These are phyloP conservation scores for Ceratobasidium sp. DNA, from an alignment of 1,284 basidiomycete species.

Conservation along the genomic window DNA sequence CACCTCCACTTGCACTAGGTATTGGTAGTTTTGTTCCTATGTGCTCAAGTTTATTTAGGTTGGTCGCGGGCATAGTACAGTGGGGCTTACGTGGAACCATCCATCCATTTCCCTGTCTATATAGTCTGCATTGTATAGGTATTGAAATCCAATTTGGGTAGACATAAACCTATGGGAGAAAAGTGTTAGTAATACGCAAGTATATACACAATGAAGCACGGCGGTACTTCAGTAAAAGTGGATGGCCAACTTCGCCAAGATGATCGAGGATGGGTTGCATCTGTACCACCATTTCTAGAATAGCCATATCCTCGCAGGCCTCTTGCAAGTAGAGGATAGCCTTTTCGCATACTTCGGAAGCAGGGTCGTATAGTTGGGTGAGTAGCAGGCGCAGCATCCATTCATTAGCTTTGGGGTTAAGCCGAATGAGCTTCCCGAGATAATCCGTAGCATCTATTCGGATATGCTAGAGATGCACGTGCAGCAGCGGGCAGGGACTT, in stretches of 20 bases:
- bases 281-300: constrained; percentile 88
- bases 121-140: constrained; percentile 88
- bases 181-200: background rate
- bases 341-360: constrained; percentile 84
- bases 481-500: constrained; percentile 3
- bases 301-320: constrained; percentile 81
- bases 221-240: constrained; percentile 77
- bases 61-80: background rate
- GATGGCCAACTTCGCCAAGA: constrained; percentile 89
- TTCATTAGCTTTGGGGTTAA: constrained; percentile 65
- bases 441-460: constrained; percentile 88
- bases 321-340: constrained; percentile 89
- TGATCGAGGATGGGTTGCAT: constrained; percentile 95
- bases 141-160: constrained; percentile 88
- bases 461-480: constrained; percentile 64
- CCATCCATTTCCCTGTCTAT: constrained; percentile 93
- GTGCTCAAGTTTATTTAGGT: too few relatives aligned
- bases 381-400: constrained; percentile 90
- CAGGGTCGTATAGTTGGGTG: constrained; percentile 94
- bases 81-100: constrained; percentile 82
- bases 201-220: background rate
- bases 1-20: constrained; percentile 86
- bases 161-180: constrained; percentile 83
- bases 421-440: constrained; percentile 78
- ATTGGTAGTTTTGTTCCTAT: constrained; percentile 83